Conservation (phyloP, 345 rosid genomes). For the Linum trigynum region DNA sequence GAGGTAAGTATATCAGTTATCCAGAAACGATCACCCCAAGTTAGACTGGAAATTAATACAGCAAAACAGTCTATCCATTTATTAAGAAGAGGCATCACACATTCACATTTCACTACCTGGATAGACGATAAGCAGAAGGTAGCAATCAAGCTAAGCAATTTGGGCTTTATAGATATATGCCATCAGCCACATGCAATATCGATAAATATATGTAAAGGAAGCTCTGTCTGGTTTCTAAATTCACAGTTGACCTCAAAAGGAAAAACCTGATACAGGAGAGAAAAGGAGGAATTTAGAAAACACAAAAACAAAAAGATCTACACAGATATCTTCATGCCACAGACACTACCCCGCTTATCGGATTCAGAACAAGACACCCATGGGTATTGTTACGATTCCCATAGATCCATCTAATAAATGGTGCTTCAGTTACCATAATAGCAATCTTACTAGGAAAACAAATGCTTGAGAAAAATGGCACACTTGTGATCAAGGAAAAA, state of each 20-base stretch:
- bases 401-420: background rate
- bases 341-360: background rate
- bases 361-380: background rate
- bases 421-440: conserved; percentile 1
- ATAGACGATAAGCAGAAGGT: background rate
- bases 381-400: background rate
- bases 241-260: background rate
- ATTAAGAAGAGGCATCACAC: background rate
- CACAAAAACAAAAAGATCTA: too few species aligned
- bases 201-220: background rate
- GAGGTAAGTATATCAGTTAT: background rate
- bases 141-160: background rate
- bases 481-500: conserved; percentile 5
- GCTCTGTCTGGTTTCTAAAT: background rate
- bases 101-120: background rate
- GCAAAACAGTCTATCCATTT: background rate
- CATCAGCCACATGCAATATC: background rate
- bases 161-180: background rate
- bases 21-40: background rate
- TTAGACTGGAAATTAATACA: background rate
- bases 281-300: too few species aligned
- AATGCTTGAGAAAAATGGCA: conserved; percentile 7
- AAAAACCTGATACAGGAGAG: background rate
- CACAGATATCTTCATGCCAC: background rate
- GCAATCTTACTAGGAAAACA: conserved; percentile 24